These are phyloP conservation scores for Gryganskiella cystojenkinii DNA, from an alignment of 192 early-diverging fungal species.

Conservation along the genomic window DNA sequence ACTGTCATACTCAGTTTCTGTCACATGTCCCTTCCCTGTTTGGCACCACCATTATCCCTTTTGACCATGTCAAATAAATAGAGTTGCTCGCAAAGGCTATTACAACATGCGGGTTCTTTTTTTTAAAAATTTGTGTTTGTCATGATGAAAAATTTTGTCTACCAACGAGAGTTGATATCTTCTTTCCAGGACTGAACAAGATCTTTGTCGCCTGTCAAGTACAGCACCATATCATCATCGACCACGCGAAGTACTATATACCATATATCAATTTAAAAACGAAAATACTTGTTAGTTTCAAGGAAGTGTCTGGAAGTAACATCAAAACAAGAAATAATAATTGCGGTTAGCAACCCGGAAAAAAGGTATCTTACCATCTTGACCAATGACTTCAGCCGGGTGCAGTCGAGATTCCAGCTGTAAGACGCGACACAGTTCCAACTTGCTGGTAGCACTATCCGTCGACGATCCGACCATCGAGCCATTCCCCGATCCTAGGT, in stretches of 20 bases:
- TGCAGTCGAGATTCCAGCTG: conserved; percentile 50
- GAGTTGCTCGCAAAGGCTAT: no score
- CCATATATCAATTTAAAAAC: not conserved
- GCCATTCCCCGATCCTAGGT: not conserved
- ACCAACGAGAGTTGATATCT: conserved; percentile 50
- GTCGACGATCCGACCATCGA: not conserved
- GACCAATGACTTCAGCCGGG: conserved; percentile 42
- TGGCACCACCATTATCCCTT: no score
- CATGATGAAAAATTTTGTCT: not conserved
- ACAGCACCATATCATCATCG: conserved; percentile 42
- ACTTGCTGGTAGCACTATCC: conserved; percentile 11
- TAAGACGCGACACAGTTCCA: conserved; percentile 36
- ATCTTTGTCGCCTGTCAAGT: conserved; percentile 46
- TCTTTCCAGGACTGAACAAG: conserved; percentile 48
- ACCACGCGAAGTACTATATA: conserved; percentile 43
- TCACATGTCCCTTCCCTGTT: no score
- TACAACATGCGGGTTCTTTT: no score
- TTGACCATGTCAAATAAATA: no score
- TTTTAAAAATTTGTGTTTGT: no score
- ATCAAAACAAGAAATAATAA: not conserved
- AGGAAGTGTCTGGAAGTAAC: not conserved
- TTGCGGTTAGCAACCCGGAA: no score
- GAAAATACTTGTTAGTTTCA: not conserved
- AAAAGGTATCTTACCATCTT: conserved; percentile 37
- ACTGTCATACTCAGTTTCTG: no score